A percentile compares a stretch with the other conserved stretches of the same genome.
These are phyloP conservation scores for Beta lomatogona DNA, from an alignment of 179 eudicot genomes.

Conservation along the genomic window DNA sequence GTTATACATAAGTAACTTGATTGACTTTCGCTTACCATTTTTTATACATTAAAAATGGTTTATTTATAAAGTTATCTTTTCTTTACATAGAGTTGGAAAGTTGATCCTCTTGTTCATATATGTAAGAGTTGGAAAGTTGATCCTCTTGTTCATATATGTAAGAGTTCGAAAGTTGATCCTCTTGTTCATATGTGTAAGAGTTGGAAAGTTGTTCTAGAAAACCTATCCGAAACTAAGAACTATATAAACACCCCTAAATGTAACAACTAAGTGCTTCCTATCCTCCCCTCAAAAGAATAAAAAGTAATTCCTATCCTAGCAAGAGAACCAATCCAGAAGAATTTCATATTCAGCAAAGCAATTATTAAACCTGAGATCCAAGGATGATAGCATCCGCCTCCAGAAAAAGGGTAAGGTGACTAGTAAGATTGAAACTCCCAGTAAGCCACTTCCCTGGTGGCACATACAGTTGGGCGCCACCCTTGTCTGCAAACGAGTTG, in stretches of 20 bases:
- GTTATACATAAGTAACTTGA: not conserved
- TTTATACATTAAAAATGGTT: not conserved
- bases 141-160: too few relatives aligned
- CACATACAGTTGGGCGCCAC: conserved; percentile 86
- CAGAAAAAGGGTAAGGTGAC: conserved; percentile 87
- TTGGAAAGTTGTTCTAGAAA: not conserved
- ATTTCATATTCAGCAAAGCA: not conserved
- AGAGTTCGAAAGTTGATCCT: too few relatives aligned
- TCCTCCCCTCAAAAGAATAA: not conserved
- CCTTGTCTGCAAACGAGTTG: conserved; percentile 84
- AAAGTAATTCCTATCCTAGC: not conserved
- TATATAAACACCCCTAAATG: not conserved
- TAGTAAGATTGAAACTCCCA: conserved; percentile 79
- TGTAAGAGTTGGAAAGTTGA: not conserved
- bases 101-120: not conserved
- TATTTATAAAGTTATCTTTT: not conserved
- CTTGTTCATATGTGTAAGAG: too few relatives aligned
- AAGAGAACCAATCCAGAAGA: not conserved
- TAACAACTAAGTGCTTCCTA: not conserved
- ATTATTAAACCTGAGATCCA: conserved; percentile 68
- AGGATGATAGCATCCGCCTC: conserved; percentile 78
- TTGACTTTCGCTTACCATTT: not conserved
- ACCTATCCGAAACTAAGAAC: not conserved
- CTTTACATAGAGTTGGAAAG: not conserved
- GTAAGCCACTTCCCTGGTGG: conserved; percentile 87